These are phyloP conservation scores for Teratosphaeria pseudoeucalypti DNA, from an alignment of 2,329 filamentous ascomycete genomes.

Conservation along the genomic window DNA sequence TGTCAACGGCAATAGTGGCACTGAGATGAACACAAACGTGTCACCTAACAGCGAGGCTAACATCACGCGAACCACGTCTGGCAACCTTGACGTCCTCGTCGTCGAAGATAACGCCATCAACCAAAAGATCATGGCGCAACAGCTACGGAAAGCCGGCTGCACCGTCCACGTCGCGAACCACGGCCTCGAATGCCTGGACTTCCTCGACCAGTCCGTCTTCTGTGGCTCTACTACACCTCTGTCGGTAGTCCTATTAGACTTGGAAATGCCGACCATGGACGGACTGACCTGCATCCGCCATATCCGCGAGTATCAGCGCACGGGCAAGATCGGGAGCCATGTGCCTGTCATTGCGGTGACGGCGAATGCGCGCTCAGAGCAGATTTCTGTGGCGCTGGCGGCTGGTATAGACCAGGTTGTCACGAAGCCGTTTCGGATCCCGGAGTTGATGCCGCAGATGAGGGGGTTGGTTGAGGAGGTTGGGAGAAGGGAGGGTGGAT, in stretches of 20 bases:
- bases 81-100: slow-evolving; percentile 17
- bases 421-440: slow-evolving; percentile 27
- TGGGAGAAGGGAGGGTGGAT: slow-evolving; percentile 2
- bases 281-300: slow-evolving; percentile 22
- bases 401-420: slow-evolving; percentile 27
- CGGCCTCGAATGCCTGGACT: slow-evolving; percentile 24
- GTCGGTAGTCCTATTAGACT: slow-evolving; percentile 23
- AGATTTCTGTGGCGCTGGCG: slow-evolving; percentile 20
- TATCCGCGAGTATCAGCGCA: slow-evolving; percentile 18
- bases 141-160: slow-evolving; percentile 18
- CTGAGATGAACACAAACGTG: background rate
- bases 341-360: slow-evolving; percentile 26
- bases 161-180: slow-evolving; percentile 23
- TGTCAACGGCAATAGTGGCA: background rate
- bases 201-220: slow-evolving; percentile 16
- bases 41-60: background rate
- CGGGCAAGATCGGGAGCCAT: slow-evolving; percentile 28
- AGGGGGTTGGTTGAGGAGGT: slow-evolving; percentile 16
- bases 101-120: slow-evolving; percentile 27
- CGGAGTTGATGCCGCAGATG: slow-evolving; percentile 26
- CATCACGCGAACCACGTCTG: background rate
- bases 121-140: slow-evolving; percentile 22
- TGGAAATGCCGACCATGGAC: slow-evolving; percentile 27
- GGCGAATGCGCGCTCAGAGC: slow-evolving; percentile 25
- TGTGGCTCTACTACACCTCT: slow-evolving; percentile 12